phyloP scores from a whole-genome alignment of 768 basidiomycete species.

The Termitomyces sp. region DNA sequence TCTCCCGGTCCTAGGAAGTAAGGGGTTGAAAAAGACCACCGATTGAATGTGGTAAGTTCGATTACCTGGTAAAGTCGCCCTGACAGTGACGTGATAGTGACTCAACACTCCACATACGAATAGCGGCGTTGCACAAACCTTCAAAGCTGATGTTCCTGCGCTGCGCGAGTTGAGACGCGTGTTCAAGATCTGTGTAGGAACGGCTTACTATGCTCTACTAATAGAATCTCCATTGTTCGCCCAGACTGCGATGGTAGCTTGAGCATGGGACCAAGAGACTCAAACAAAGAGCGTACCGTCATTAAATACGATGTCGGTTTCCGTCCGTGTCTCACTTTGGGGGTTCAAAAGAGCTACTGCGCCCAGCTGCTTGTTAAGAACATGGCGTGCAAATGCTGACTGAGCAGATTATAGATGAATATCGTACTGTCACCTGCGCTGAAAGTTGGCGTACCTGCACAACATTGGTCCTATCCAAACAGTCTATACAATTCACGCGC shows the following conservation, averaged over 20 bases:
- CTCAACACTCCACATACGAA: background rate
- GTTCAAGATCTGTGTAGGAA: constrained; percentile 5
- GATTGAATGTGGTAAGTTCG: background rate
- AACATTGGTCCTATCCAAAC: constrained; percentile 92
- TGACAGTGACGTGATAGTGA: constrained; percentile 23
- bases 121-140: constrained; percentile 45
- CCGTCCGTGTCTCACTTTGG: constrained; percentile 47
- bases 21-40: background rate
- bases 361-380: constrained; percentile 72
- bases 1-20: constrained; percentile 77
- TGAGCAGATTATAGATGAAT: constrained; percentile 24
- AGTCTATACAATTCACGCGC: constrained; percentile 94
- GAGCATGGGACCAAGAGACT: background rate
- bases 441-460: constrained; percentile 58
- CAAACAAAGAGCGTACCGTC: constrained; percentile 46
- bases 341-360: constrained; percentile 67
- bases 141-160: constrained; percentile 94
- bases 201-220: constrained; percentile 76
- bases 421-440: background rate
- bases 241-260: constrained; percentile 64
- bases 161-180: constrained; percentile 33
- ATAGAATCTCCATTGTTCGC: constrained; percentile 98
- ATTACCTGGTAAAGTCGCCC: constrained; percentile 85
- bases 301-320: constrained; percentile 75
- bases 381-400: constrained; percentile 89